Conservation (phyloP, 768 basidiomycete species). For the Lentinus tigrinus region DNA sequence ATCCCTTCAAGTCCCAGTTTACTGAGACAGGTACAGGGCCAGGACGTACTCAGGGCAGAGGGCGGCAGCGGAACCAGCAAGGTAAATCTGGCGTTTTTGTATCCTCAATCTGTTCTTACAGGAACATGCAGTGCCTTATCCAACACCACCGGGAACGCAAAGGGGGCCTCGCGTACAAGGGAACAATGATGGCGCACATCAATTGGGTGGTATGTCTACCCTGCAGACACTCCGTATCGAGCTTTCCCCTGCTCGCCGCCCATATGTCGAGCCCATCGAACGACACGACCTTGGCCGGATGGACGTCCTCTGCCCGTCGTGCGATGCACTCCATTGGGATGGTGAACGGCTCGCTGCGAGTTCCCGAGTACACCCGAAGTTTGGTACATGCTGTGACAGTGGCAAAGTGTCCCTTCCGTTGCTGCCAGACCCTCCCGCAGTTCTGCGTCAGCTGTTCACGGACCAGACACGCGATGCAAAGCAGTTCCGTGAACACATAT, state of each 20-base stretch:
- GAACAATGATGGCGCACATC: too few relatives aligned
- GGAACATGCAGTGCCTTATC: too few relatives aligned
- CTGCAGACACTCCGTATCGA: too few relatives aligned
- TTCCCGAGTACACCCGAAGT: conserved; percentile 23
- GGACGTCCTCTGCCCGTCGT: conserved; percentile 34
- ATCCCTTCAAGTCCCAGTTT: too few relatives aligned
- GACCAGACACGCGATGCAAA: conserved; percentile 13
- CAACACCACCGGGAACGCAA: too few relatives aligned
- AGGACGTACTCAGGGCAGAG: too few relatives aligned
- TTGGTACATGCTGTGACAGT: conserved; percentile 36
- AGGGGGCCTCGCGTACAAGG: too few relatives aligned
- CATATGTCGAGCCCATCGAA: not conserved
- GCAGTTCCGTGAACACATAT: conserved; percentile 34
- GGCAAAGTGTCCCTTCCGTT: conserved; percentile 33
- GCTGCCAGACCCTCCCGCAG: conserved; percentile 22
- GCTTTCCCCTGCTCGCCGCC: not conserved
- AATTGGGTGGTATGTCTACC: too few relatives aligned
- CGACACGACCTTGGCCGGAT: conserved; percentile 30
- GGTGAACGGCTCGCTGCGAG: conserved; percentile 26
- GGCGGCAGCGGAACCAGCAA: too few relatives aligned
- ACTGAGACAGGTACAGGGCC: too few relatives aligned
- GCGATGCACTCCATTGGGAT: conserved; percentile 38
- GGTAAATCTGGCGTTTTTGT: too few relatives aligned
- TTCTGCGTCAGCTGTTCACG: conserved; percentile 23
- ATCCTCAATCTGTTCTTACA: too few relatives aligned